Conservation (phyloP, 768 basidiomycete species). For the Agaricus bisporus region DNA sequence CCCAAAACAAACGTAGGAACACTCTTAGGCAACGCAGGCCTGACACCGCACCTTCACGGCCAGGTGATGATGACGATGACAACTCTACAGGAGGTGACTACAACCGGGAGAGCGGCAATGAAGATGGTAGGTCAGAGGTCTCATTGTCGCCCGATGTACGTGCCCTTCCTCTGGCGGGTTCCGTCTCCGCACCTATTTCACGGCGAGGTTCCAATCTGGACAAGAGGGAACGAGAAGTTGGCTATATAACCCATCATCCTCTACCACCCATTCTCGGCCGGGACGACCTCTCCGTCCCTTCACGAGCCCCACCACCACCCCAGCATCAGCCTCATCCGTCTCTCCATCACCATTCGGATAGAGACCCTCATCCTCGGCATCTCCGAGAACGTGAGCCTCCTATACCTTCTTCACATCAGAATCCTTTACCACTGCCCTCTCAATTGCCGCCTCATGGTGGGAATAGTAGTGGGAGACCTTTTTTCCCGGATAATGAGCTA, state of each 20-base stretch:
- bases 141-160: conserved; percentile 54
- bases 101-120: conserved; percentile 26
- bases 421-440: neutral
- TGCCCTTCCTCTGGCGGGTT: conserved; percentile 1
- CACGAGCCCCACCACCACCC: conserved; percentile 20
- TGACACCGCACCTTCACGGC: conserved; percentile 16
- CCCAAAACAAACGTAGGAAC: conserved; percentile 68
- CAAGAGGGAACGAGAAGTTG: conserved; percentile 29
- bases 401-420: conserved; percentile 9
- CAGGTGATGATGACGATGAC: conserved; percentile 60
- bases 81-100: conserved; percentile 59
- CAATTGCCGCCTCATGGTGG: neutral
- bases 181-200: conserved; percentile 37
- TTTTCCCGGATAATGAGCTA: conserved; percentile 58
- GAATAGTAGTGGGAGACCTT: conserved; percentile 18
- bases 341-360: conserved; percentile 17
- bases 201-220: conserved; percentile 45
- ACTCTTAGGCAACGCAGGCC: conserved; percentile 33
- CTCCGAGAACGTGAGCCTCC: conserved; percentile 9
- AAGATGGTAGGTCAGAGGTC: conserved; percentile 26
- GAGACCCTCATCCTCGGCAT: conserved; percentile 7
- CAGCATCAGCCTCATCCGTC: conserved; percentile 15
- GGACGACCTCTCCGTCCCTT: conserved; percentile 30
- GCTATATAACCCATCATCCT: conserved; percentile 24
- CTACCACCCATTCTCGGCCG: conserved; percentile 28